Percentiles rank a stretch among this genome's conserved stretches.
phyloP scores from a whole-genome alignment of 179 eudicot species.

The Carnegiea gigantea region DNA sequence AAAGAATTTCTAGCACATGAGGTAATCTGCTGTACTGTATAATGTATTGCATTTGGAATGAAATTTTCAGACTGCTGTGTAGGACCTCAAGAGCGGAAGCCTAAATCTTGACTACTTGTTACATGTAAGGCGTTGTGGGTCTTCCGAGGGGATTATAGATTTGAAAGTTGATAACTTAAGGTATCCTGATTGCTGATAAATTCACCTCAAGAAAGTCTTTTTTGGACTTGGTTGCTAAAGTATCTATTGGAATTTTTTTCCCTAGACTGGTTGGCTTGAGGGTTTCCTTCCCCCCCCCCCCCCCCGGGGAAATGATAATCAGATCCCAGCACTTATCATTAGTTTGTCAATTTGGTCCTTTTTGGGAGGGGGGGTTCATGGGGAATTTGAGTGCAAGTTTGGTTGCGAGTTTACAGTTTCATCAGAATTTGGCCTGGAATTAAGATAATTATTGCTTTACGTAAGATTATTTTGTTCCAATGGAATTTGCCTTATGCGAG shows the following conservation, averaged over 20 bases:
- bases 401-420: background rate
- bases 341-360: background rate
- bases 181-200: background rate
- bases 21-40: slow-evolving; percentile 39
- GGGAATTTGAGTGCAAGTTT: background rate
- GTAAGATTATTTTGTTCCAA: background rate
- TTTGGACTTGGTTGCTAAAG: background rate
- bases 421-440: background rate
- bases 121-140: background rate
- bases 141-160: background rate
- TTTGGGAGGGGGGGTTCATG: background rate
- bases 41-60: background rate
- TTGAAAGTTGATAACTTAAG: background rate
- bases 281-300: background rate
- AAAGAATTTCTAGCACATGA: slow-evolving; percentile 61
- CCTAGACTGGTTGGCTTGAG: background rate
- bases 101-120: background rate
- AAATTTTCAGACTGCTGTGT: background rate
- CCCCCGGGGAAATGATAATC: too few relatives aligned
- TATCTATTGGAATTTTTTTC: background rate
- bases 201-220: background rate
- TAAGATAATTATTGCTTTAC: background rate
- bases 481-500: background rate
- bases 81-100: background rate
- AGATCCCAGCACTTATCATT: background rate